Percentiles rank a stretch among this genome's conserved stretches.
Conservation (phyloP, 2,329 filamentous ascomycete genomes). For the Balansia obtecta region DNA sequence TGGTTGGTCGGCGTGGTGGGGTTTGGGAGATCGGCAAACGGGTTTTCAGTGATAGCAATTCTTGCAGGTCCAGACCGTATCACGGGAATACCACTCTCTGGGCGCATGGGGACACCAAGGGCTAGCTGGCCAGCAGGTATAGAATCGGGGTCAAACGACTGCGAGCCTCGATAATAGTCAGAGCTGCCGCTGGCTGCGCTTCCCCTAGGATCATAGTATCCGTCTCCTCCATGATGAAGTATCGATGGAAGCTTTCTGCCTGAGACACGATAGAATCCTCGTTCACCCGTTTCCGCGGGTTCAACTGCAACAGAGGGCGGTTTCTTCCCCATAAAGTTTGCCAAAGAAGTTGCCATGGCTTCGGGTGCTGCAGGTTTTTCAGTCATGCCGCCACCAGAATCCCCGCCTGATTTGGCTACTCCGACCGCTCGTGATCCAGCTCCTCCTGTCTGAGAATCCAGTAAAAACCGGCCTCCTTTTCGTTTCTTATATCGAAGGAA, state of each 20-base stretch:
- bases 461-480: slow-evolving; percentile 29
- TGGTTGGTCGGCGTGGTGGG: slow-evolving; percentile 12
- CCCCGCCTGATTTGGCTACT: slow-evolving; percentile 13
- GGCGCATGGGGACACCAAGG: slow-evolving; percentile 45
- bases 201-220: slow-evolving; percentile 39
- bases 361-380: slow-evolving; percentile 26
- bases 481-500: slow-evolving; percentile 44
- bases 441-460: slow-evolving; percentile 23
- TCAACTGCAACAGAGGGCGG: slow-evolving; percentile 13
- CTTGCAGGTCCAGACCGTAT: slow-evolving; percentile 54
- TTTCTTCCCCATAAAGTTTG: slow-evolving; percentile 31
- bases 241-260: slow-evolving; percentile 54
- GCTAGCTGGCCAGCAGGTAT: slow-evolving; percentile 30
- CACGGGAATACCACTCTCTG: slow-evolving; percentile 46
- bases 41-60: slow-evolving; percentile 45
- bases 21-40: slow-evolving; percentile 25
- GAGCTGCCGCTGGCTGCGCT: slow-evolving; percentile 36
- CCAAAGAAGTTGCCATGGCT: slow-evolving; percentile 36
- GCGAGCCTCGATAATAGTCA: slow-evolving; percentile 41
- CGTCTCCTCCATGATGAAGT: slow-evolving; percentile 48
- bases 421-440: slow-evolving; percentile 8
- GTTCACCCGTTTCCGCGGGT: slow-evolving; percentile 30
- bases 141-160: slow-evolving; percentile 27
- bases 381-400: slow-evolving; percentile 25
- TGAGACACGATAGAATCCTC: slow-evolving; percentile 52